Evolutionary conservation across 768 basidiomycete species (phyloP), one percentile per base, ranked within the genome.

Genomic region (Boletellus emodensis): DNA sequence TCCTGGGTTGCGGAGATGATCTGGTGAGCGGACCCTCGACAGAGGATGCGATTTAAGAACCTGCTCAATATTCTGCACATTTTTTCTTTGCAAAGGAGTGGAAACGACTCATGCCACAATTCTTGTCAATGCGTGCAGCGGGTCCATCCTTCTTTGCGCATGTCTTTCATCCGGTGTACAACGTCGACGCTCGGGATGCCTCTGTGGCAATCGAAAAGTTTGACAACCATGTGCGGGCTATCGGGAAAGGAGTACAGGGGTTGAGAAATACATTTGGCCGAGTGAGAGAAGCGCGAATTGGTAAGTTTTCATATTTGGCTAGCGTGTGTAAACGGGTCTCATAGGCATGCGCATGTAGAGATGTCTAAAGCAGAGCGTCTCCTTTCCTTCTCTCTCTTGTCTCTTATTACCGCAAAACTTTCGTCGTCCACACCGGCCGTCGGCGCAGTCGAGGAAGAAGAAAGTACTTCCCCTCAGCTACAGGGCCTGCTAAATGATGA

Each of bases 131-230:
- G 53, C 79, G 80, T 3, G 74, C 86, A 11, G 81, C 85, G n/a
- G 88, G 87, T 1, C 80, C 88, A 9, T 71, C 79, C 1, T 93
- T 92, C 62, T 90, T 85, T 60, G 82, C 84, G 1, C 82, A 81
- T 37, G 84, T 92, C 1, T 91, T 83, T 58, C 91, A 94, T 59
- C 91, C 90, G 3, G 85, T 80, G 0, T 94, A 89, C 69, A 93
- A 93, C 60, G 61, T 93, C 24, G 90, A 94, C 55, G 62, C 75
- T 0, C 82, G 86, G 37, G 91, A 93, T 22, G 84, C 87, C 0
- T 64, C 70, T 12, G 81, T 81, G 14, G 67, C 75, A 0, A 72
- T 81, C 6, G 77, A 81, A 8, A 69, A 78, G 1, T 94, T 94
- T 62, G 79, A 82, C 35, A 71, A 68, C 10, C 86, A 93, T 58